Conservation (phyloP, 768 basidiomycete species). For the Psilocybe cubensis region DNA sequence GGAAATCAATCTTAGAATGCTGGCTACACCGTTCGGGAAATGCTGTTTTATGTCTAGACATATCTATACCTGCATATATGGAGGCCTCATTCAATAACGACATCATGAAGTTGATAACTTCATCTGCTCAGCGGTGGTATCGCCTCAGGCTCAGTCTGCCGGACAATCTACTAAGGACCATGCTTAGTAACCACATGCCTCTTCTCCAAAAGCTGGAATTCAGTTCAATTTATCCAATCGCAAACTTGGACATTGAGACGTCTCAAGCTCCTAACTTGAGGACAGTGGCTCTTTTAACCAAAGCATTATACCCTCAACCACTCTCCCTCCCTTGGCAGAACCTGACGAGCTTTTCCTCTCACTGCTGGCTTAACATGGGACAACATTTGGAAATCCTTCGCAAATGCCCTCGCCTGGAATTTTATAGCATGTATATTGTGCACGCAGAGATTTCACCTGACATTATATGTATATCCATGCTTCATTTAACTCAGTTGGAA, state of each 20-base stretch:
- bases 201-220: constrained; percentile 23
- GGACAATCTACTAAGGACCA: constrained; percentile 14
- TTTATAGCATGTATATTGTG: constrained; percentile 23
- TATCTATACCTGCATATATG: constrained; percentile 19
- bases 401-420: constrained; percentile 25
- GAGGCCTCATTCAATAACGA: constrained; percentile 13
- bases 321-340: constrained; percentile 21
- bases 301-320: constrained; percentile 18
- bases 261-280: constrained; percentile 18
- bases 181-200: constrained; percentile 22
- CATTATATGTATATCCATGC: constrained; percentile 14
- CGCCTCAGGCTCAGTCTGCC: constrained; percentile 24
- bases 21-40: constrained; percentile 25
- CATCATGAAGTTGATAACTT: constrained; percentile 14
- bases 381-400: constrained; percentile 29
- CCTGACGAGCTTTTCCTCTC: constrained; percentile 22
- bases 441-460: constrained; percentile 15
- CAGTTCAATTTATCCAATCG: constrained; percentile 19
- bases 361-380: constrained; percentile 26
- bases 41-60: constrained; percentile 19
- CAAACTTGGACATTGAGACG: constrained; percentile 13
- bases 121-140: constrained; percentile 22
- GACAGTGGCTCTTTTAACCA: constrained; percentile 22
- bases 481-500: constrained; percentile 18
- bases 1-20: constrained; percentile 18